A percentile compares a stretch with the other conserved stretches of the same genome.
These are phyloP conservation scores for Hevea brasiliensis DNA, from an alignment of 345 rosid species.

Conservation along the genomic window DNA sequence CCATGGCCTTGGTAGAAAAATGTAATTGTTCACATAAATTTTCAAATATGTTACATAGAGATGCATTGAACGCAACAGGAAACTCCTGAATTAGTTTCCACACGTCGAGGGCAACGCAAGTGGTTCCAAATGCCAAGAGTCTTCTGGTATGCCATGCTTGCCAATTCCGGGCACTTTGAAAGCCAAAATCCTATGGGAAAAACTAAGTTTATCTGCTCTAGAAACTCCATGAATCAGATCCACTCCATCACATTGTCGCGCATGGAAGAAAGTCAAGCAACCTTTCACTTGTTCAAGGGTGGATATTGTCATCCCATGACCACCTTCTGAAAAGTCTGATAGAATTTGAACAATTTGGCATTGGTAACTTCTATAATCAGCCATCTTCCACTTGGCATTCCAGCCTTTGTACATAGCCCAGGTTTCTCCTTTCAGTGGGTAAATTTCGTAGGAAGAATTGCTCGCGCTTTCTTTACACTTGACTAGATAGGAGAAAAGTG, in stretches of 20 bases:
- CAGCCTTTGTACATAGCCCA: conserved; percentile 28
- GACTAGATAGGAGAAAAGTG: conserved; percentile 14
- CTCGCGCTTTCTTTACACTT: not conserved
- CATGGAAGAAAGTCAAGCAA: conserved; percentile 19
- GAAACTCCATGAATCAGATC: conserved; percentile 8
- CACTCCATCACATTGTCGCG: conserved; percentile 12
- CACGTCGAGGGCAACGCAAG: conserved; percentile 20
- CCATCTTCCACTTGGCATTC: conserved; percentile 11
- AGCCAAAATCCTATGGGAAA: conserved; percentile 32
- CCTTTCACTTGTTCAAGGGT: conserved; percentile 22
- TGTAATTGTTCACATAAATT: no score
- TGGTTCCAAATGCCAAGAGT: conserved; percentile 32
- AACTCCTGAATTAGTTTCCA: not conserved
- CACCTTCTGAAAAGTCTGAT: conserved; percentile 9
- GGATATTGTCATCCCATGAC: conserved; percentile 10
- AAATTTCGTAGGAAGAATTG: conserved; percentile 14
- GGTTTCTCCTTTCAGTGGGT: conserved; percentile 25
- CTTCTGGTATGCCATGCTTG: conserved; percentile 20
- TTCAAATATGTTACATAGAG: no score
- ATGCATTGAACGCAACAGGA: not conserved
- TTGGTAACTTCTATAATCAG: not conserved
- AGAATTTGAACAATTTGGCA: conserved; percentile 23
- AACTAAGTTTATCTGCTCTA: conserved; percentile 14
- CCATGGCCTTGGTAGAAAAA: no score
- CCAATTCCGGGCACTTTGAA: conserved; percentile 20